Conservation (phyloP, 345 rosid species). For the Camelina neglecta region DNA sequence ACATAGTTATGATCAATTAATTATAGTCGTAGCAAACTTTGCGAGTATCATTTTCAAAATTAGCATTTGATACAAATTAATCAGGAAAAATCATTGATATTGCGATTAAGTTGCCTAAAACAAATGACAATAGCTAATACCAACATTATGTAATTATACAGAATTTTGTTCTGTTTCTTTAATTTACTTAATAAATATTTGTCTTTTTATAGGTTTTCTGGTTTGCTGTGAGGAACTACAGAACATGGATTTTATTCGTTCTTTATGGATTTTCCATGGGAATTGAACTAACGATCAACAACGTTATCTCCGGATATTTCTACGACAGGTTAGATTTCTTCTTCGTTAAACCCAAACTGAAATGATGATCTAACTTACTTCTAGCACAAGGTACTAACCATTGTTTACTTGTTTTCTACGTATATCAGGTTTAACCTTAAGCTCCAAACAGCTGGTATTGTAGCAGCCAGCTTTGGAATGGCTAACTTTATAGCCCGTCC, state of each 20-base stretch:
- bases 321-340: conserved; percentile 62
- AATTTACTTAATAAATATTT: neutral
- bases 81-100: neutral
- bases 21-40: neutral
- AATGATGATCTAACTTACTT: neutral
- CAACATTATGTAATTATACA: neutral
- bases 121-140: neutral
- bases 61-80: neutral
- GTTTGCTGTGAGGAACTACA: conserved; percentile 68
- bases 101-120: neutral
- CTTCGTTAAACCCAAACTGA: neutral
- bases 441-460: conserved; percentile 74
- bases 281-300: conserved; percentile 66
- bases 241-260: conserved; percentile 75
- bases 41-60: neutral
- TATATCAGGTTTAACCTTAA: conserved; percentile 62
- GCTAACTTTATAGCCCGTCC: conserved; percentile 82
- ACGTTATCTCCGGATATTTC: conserved; percentile 70
- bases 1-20: neutral
- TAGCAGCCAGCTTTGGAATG: conserved; percentile 88
- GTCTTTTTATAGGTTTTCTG: conserved; percentile 51
- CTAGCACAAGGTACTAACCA: conserved; percentile 12
- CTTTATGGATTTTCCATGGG: conserved; percentile 80
- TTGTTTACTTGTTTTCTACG: conserved; percentile 23
- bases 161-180: neutral